Percentiles rank a stretch among this genome's conserved stretches.
phyloP scores from a whole-genome alignment of 352 stramenopile species.

The Plasmopara viticola region DNA sequence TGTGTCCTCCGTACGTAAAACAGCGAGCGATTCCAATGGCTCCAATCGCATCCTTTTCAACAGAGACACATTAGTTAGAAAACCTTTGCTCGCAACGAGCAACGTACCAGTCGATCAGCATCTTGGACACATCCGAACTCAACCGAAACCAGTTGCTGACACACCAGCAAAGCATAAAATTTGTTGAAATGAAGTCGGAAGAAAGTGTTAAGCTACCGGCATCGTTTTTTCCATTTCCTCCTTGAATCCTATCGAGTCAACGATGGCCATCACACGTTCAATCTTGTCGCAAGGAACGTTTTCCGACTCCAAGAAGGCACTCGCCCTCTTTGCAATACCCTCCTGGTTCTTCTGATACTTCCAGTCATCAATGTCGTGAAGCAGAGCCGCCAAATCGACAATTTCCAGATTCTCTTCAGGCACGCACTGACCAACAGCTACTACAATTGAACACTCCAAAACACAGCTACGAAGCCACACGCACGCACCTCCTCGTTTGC shows the following conservation, averaged over 20 bases:
- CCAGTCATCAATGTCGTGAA: conserved; percentile 90
- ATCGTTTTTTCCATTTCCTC: conserved; percentile 49
- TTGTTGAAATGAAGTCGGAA: background rate
- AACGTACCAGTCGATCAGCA: conserved; percentile 70
- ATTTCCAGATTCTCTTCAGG: conserved; percentile 53
- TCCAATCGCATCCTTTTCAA: conserved; percentile 78
- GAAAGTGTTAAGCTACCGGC: conserved; percentile 7
- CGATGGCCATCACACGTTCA: conserved; percentile 69
- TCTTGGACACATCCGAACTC: conserved; percentile 88
- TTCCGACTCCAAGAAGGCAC: conserved; percentile 52
- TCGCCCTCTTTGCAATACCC: conserved; percentile 48
- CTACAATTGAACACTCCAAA: too few relatives aligned
- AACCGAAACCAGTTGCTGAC: conserved; percentile 32
- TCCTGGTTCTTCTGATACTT: conserved; percentile 68
- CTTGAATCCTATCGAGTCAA: conserved; percentile 83
- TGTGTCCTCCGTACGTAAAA: conserved; percentile 87
- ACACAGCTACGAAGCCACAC: background rate
- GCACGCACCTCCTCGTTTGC: conserved; percentile 64
- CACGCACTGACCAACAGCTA: conserved; percentile 34
- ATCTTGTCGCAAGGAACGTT: conserved; percentile 43
- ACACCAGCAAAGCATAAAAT: background rate
- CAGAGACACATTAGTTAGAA: background rate
- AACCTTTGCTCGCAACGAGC: background rate
- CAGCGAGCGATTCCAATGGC: conserved; percentile 87
- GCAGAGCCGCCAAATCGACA: conserved; percentile 75